Evolutionary conservation across 495 filamentous ascomycete species (phyloP).

Genomic region (Hypoxylon rickii): DNA sequence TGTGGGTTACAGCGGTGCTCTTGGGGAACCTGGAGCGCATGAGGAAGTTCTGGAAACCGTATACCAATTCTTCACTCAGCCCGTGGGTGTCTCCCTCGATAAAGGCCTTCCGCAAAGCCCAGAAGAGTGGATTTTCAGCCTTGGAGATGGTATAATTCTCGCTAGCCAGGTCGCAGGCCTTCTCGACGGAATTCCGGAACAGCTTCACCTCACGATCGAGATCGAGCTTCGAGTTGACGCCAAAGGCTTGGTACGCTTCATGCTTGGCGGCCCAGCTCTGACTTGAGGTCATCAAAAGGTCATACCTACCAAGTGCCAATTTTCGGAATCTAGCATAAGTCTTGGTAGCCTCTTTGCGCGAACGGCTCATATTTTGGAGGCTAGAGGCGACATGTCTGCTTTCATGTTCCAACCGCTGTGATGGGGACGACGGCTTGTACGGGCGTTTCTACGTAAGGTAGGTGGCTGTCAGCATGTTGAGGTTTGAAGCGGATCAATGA

Average conservation of each 20-base stretch:
- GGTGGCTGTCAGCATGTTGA: too few relatives aligned
- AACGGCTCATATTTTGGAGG: too few relatives aligned
- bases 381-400: too few relatives aligned
- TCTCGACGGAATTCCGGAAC: constrained; percentile 44
- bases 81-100: constrained; percentile 51
- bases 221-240: constrained; percentile 33
- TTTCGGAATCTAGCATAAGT: constrained; percentile 27
- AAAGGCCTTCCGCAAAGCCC: constrained; percentile 61
- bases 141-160: constrained; percentile 36
- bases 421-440: too few relatives aligned
- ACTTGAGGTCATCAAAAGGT: constrained; percentile 6
- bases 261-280: constrained; percentile 9
- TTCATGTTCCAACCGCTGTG: too few relatives aligned
- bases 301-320: constrained; percentile 14
- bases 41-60: constrained; percentile 61
- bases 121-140: constrained; percentile 54
- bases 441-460: too few relatives aligned
- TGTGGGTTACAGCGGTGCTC: constrained; percentile 55
- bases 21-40: constrained; percentile 42
- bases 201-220: constrained; percentile 41
- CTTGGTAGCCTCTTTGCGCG: background rate
- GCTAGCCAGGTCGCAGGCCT: constrained; percentile 43
- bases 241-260: constrained; percentile 40
- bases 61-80: constrained; percentile 61
- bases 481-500: too few relatives aligned